Percentiles rank a stretch among this genome's conserved stretches.
Evolutionary conservation across 2,329 filamentous ascomycete genomes (phyloP).

Genomic region (Teratosphaeria gauchensis): DNA sequence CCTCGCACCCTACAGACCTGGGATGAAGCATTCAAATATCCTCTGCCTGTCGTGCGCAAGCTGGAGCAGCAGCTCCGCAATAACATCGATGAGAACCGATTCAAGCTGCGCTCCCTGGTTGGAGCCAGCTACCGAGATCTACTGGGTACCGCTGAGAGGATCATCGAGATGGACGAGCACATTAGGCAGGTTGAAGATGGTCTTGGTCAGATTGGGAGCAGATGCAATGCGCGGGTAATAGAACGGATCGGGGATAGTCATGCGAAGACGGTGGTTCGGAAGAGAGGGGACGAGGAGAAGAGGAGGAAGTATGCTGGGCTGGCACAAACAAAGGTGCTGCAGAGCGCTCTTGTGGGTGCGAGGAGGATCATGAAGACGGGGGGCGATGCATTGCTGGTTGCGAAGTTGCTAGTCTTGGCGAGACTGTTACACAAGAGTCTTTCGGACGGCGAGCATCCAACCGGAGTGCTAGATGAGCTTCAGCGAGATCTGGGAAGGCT

Average conservation of each 20-base stretch:
- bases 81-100: constrained; percentile 53
- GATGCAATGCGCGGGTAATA: constrained; percentile 65
- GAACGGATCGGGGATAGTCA: constrained; percentile 49
- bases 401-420: constrained; percentile 62
- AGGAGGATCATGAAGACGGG: constrained; percentile 40
- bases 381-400: constrained; percentile 44
- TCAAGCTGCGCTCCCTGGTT: constrained; percentile 57
- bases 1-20: constrained; percentile 48
- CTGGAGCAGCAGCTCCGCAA: constrained; percentile 55
- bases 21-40: constrained; percentile 60
- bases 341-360: constrained; percentile 41
- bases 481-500: constrained; percentile 55
- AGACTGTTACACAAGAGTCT: constrained; percentile 67
- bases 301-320: constrained; percentile 5
- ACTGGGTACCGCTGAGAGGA: constrained; percentile 85
- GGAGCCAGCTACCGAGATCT: constrained; percentile 74
- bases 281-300: constrained; percentile 4
- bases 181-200: constrained; percentile 65
- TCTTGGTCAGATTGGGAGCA: constrained; percentile 61
- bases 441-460: constrained; percentile 39
- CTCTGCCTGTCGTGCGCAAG: constrained; percentile 51
- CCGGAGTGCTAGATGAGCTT: constrained; percentile 51
- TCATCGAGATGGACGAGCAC: constrained; percentile 75
- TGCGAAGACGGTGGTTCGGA: constrained; percentile 16
- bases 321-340: constrained; percentile 37